Evolutionary conservation across 75 land plant species (phyloP), one percentile per base, ranked within the genome.

Genomic region (Sequoiadendron giganteum): DNA sequence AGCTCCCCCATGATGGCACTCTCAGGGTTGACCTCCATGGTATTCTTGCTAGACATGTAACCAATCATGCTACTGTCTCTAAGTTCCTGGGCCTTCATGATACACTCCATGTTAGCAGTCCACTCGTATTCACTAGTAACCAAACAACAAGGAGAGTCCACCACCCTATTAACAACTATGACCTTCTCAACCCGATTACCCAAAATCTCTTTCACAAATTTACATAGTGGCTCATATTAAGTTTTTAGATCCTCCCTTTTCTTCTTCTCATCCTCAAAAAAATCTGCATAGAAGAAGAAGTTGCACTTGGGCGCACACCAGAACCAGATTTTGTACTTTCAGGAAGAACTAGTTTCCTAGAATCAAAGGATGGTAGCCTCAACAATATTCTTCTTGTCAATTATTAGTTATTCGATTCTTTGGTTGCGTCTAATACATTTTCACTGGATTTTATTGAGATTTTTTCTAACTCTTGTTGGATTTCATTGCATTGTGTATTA

Each of bases 31-130:
- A 92, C 88, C 88, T 90, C 93, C 93, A 92, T 88, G 0, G 89
- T 92, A 86, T 90, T 92, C 89, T 90, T 92, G 87, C 78, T 87
- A 16, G 89, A 84, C 92, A 90, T 92, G 88, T 86, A 92, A 15
- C 87, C 78, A 25, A 85, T 15, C 93, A 92, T 92, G 89, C 89
- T 90, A 16, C 65, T 92, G 36, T 90, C 91, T 0, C 91, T 47
- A 7, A 91, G 84, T 21, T 89, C 92, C 56, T 88, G 89, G 5
- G 91, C 97, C 83, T 93, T 95, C 95, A 95, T 95, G 88, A 95
- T 95, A 77, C 95, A 86, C 87, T 95, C 96, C 96, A 95, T 95
- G 91, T 95, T 93, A 1, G 96, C 95, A 32, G 91, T 93, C 96
- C 95, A 95, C 1, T 95, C 95, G 72, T 94, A 95, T 85, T 93